Evolutionary conservation across 2,329 filamentous ascomycete species (phyloP).

Genomic region (Fusarium falciforme): DNA sequence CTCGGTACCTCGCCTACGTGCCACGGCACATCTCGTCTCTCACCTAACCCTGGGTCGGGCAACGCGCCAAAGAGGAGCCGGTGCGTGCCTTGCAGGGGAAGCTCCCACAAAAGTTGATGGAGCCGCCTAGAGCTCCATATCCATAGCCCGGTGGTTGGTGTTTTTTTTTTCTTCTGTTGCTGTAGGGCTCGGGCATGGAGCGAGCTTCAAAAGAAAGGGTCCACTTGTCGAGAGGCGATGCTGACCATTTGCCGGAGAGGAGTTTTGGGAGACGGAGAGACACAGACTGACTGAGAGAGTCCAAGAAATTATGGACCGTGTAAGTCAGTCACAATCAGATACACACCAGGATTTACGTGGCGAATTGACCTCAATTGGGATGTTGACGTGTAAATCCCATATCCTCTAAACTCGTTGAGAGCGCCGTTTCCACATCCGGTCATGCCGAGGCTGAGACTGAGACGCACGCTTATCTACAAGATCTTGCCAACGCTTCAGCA

Average conservation of each 20-base stretch:
- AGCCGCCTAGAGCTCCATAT: constrained; percentile 20
- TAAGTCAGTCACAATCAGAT: neutral
- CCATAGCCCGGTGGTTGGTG: constrained; percentile 20
- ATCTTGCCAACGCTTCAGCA: constrained; percentile 9
- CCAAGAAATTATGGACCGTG: constrained; percentile 1
- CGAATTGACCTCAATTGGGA: constrained; percentile 19
- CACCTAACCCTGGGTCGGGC: constrained; percentile 24
- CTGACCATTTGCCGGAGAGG: constrained; percentile 8
- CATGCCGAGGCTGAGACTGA: constrained; percentile 18
- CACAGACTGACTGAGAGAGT: neutral
- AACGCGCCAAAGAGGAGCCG: constrained; percentile 23
- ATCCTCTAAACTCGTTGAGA: constrained; percentile 2
- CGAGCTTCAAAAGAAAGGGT: constrained; percentile 5
- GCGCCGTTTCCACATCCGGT: constrained; percentile 20
- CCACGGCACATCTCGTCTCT: constrained; percentile 18
- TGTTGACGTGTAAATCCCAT: constrained; percentile 26
- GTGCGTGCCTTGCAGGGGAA: constrained; percentile 38
- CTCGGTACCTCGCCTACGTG: constrained; percentile 8
- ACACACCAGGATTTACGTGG: constrained; percentile 11
- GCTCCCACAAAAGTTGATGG: constrained; percentile 19
- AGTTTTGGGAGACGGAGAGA: neutral
- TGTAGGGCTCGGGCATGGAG: constrained; percentile 5
- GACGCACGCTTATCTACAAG: constrained; percentile 31
- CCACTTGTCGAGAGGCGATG: constrained; percentile 12
- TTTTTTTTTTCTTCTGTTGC: neutral